Base-by-base conservation (phyloP, 2,329 filamentous ascomycete genomes). In the Thermoascus crustaceus region DNA sequence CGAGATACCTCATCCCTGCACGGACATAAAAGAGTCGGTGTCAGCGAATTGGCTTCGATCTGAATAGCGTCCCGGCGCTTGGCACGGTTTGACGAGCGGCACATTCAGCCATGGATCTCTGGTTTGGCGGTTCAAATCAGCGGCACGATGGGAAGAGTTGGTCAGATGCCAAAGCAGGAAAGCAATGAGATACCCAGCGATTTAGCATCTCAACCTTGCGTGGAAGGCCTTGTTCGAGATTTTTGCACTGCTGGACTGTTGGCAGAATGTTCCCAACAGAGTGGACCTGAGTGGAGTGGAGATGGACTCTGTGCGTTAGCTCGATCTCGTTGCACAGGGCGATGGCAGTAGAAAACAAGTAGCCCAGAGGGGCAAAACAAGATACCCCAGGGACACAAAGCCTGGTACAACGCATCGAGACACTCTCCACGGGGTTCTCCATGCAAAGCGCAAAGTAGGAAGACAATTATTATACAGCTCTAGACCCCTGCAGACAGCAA, bases 241-340 rank as follows among this genome's bases (percentile, higher is more conserved):
- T 29, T 29, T 26, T 26, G 4, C 24, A 11, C 26, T 29, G 26
- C 13, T n/a, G n/a, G n/a, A n/a, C n/a, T n/a, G n/a, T n/a, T n/a
- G n/a, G n/a, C n/a, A n/a, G n/a, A n/a, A n/a, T 29, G 14, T 29
- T 29, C 26, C 18, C 26, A 5, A 16, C 4, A 29, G 13, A 29
- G 26, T 29, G 26, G 26, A 29, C 2, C 14, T 4, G 4, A n/a
- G 26, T 29, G 26, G 26, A 29, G 26, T 11, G 16, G 14, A 17
- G 14, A 16, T 16, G 18, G 18, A 29, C 26, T 18, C 14, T 29
- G 26, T 29, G 26, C 26, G 26, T 29, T 29, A 29, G 26, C 26
- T 29, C 18, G 26, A 29, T 29, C 26, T 29, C 26, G 26, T 29
- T 18, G 26, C 26, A 29, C 26, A 13, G 16, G 26, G 26, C 26